Evolutionary conservation across 2,329 filamentous ascomycete genomes (phyloP).

Genomic region (Colletotrichum musicola): DNA sequence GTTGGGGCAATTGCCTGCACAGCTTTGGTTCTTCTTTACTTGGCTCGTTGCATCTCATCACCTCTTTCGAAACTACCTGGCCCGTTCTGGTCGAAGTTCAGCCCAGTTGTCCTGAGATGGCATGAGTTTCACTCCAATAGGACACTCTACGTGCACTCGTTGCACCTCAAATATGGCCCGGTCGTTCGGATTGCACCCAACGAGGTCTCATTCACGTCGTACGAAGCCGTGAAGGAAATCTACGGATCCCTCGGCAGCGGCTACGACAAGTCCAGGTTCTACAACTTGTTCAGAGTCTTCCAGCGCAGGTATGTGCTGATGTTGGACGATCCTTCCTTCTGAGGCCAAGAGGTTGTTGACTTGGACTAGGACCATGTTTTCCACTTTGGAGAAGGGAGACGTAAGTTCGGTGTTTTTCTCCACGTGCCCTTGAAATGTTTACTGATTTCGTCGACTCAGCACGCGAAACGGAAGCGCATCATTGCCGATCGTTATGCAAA

Average conservation of each 20-base stretch:
- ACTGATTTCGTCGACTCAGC: conserved; percentile 54
- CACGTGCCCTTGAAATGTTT: too few species aligned
- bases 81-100: conserved; percentile 61
- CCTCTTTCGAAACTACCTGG: conserved; percentile 61
- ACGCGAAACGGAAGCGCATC: conserved; percentile 72
- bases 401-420: conserved; percentile 49
- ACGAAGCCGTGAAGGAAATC: conserved; percentile 70
- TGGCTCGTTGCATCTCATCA: conserved; percentile 47
- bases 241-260: conserved; percentile 72
- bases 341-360: neutral
- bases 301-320: conserved; percentile 60
- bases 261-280: conserved; percentile 75
- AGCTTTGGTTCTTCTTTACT: conserved; percentile 16
- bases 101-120: conserved; percentile 64
- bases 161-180: conserved; percentile 69
- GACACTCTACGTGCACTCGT: conserved; percentile 66
- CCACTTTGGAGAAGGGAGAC: conserved; percentile 65
- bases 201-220: conserved; percentile 71
- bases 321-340: neutral
- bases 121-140: conserved; percentile 68
- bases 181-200: conserved; percentile 70
- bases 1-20: conserved; percentile 19
- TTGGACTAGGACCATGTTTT: conserved; percentile 67
- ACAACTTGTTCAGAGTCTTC: conserved; percentile 70
- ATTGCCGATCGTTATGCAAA: conserved; percentile 78